These are phyloP conservation scores for Hypoxylon sp. DNA, from an alignment of 2,329 filamentous ascomycete genomes.

Conservation along the genomic window DNA sequence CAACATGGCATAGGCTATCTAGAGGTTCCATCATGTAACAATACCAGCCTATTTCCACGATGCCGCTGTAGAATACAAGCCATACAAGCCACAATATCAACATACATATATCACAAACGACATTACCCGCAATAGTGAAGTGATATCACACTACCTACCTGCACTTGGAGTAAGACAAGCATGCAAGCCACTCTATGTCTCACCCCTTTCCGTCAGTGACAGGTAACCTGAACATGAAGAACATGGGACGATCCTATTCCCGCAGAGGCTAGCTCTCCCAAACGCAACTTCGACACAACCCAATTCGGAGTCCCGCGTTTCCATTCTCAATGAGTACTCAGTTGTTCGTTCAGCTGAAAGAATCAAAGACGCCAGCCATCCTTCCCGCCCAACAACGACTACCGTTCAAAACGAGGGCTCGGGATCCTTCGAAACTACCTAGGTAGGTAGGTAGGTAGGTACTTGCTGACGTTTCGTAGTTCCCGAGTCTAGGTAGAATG, in stretches of 20 bases:
- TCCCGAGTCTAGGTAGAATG: too few relatives aligned
- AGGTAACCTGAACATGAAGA: too few relatives aligned
- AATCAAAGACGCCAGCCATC: conserved; percentile 11
- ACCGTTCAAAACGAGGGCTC: too few relatives aligned
- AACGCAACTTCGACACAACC: not conserved
- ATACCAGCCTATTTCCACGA: conserved; percentile 16
- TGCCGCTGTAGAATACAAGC: conserved; percentile 17
- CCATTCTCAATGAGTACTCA: too few relatives aligned
- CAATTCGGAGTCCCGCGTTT: too few relatives aligned
- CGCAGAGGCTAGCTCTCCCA: not conserved
- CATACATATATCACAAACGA: not conserved
- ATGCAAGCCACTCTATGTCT: too few relatives aligned
- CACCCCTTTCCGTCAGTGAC: too few relatives aligned
- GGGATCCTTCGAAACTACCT: conserved; percentile 23
- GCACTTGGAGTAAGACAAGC: too few relatives aligned
- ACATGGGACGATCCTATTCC: too few relatives aligned
- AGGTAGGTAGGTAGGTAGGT: too few relatives aligned
- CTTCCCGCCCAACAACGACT: conserved; percentile 26
- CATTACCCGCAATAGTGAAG: not conserved
- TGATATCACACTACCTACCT: too few relatives aligned
- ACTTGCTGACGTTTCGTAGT: too few relatives aligned
- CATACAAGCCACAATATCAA: conserved; percentile 17
- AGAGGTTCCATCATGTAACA: conserved; percentile 20
- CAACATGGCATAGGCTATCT: conserved; percentile 17
- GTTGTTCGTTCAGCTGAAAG: conserved; percentile 26